A percentile compares a stretch with the other conserved stretches of the same genome.
Evolutionary conservation across 2,329 filamentous ascomycete genomes (phyloP).

Genomic region (Fusarium nelsonii): DNA sequence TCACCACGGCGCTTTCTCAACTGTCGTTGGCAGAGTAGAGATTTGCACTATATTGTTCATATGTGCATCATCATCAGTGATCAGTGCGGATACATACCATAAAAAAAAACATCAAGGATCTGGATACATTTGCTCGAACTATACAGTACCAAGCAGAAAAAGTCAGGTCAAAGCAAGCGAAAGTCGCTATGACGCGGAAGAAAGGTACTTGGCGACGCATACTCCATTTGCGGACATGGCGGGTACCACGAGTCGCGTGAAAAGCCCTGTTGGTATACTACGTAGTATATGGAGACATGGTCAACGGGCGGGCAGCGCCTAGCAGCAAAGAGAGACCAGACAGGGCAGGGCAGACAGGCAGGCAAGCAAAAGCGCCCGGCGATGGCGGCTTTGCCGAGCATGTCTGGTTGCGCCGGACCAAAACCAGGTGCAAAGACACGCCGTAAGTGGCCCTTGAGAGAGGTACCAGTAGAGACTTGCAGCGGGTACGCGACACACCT

Average conservation of each 20-base stretch:
- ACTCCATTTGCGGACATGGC: slow-evolving; percentile 45
- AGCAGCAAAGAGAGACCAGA: slow-evolving; percentile 19
- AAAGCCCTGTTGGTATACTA: slow-evolving; percentile 21
- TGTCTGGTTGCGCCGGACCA: slow-evolving; percentile 45
- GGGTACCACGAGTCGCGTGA: slow-evolving; percentile 44
- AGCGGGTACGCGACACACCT: slow-evolving; percentile 56
- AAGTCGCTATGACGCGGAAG: slow-evolving; percentile 18
- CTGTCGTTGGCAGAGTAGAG: slow-evolving; percentile 21
- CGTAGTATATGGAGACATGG: slow-evolving; percentile 22
- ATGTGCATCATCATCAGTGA: slow-evolving; percentile 42
- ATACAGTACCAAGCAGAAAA: slow-evolving; percentile 18
- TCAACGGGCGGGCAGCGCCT: background rate
- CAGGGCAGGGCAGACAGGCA: slow-evolving; percentile 31
- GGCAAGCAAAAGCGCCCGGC: slow-evolving; percentile 41
- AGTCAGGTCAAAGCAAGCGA: slow-evolving; percentile 20
- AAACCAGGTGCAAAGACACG: slow-evolving; percentile 47
- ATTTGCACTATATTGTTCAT: slow-evolving; percentile 25
- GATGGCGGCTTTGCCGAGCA: slow-evolving; percentile 44
- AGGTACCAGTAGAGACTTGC: slow-evolving; percentile 53
- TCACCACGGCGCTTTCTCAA: slow-evolving; percentile 27
- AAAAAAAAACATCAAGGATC: background rate
- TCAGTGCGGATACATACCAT: slow-evolving; percentile 14
- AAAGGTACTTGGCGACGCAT: slow-evolving; percentile 44
- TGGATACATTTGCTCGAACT: slow-evolving; percentile 10
- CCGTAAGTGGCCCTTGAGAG: slow-evolving; percentile 45